Conservation (phyloP, 192 early-diverging fungal genomes). For the Haplosporangium gracile region DNA sequence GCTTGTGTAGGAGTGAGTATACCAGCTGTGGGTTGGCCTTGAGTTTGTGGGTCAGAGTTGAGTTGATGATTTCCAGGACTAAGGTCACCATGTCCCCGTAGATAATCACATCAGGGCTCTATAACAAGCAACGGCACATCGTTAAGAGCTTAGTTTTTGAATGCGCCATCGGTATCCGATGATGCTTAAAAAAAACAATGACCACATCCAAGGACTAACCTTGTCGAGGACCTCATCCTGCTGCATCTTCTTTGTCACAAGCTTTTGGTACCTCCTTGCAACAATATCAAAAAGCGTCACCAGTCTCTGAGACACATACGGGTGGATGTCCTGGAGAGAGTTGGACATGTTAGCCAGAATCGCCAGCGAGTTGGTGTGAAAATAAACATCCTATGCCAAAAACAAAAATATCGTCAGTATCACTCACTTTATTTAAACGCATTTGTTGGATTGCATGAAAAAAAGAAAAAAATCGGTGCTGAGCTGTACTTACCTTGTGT, state of each 20-base stretch:
- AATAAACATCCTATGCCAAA: slow-evolving; percentile 69
- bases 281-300: slow-evolving; percentile 79
- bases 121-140: not conserved
- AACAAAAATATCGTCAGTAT: not conserved
- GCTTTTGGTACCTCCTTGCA: slow-evolving; percentile 74
- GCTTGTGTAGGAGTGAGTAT: slow-evolving; percentile 76
- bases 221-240: slow-evolving; percentile 55
- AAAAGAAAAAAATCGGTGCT: not conserved
- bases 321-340: slow-evolving; percentile 69
- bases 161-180: no score
- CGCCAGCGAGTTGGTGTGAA: slow-evolving; percentile 75
- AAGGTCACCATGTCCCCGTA: slow-evolving; percentile 77
- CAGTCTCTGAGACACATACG: slow-evolving; percentile 78
- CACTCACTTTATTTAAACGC: not conserved
- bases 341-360: slow-evolving; percentile 76
- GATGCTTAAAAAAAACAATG: not conserved
- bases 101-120: slow-evolving; percentile 64
- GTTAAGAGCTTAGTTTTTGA: no score
- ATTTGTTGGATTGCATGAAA: not conserved
- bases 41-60: slow-evolving; percentile 70
- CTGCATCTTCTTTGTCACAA: slow-evolving; percentile 47
- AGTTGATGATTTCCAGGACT: slow-evolving; percentile 81
- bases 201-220: slow-evolving; percentile 13
- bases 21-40: slow-evolving; percentile 77
- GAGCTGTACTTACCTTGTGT: slow-evolving; percentile 66